Base-by-base conservation (phyloP, 805 yeast species). In the Kluyveromyces wickerhamii region DNA sequence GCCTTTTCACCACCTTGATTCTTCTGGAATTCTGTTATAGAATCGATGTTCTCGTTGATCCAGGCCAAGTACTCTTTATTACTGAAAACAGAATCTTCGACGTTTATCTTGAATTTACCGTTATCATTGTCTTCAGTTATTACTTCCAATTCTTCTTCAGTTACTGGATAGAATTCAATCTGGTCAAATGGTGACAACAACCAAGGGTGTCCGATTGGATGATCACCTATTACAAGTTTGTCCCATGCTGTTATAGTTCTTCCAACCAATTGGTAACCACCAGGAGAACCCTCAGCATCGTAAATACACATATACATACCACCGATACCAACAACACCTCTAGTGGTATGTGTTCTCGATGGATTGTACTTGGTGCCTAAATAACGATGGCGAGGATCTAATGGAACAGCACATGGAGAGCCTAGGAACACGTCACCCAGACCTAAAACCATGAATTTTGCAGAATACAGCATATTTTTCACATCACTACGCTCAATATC, bases 281-380 rank as follows among this genome's bases (percentile, higher is more conserved):
- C 98, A 31, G 98, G 98, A 17, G 96, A 86, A 30, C 54, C 60
- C 47, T 86, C 94, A 89, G 89, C 88, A 21, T 97, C 86, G 62
- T 89, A 89, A 49, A 89, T 88, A 66, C 97, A 89, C 97, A 89
- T 88, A 71, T 87, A 92, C 84, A 82, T 86, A 49, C 98, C 97
- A 43, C 98, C 98, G 56, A 92, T 79, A 53, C 98, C 98, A 42
- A 89, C 97, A 23, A 92, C 83, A 47, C 98, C 98, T 54, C 86
- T 85, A 25, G 96, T 95, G 2, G 98, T 89, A 66, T 71, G 88
- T 1, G 96, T 85, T 67, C 98, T 75, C 10, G 96, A 83, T 25
- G 98, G 98, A 57, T 89, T 89, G 65, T 89, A 92, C 63, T 89
- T 89, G 20, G 95, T 72, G 25, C 97, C 98, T 38, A 89, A 65